Conservation (phyloP, 1,284 basidiomycete genomes). For the Amylostereum chailletii region DNA sequence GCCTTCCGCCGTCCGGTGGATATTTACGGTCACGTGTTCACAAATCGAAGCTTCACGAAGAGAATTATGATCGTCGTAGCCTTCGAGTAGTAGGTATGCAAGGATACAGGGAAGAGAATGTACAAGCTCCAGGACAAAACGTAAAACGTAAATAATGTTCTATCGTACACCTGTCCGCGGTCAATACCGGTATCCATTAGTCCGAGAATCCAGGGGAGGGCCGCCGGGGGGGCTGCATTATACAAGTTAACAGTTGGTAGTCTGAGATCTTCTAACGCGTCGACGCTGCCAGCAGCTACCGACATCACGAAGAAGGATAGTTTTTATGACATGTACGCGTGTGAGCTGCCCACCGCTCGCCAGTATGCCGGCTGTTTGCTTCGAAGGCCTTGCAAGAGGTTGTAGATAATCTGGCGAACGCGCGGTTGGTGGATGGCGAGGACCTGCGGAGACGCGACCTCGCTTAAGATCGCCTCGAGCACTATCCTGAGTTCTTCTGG, state of each 20-base stretch:
- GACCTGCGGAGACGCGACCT: slow-evolving; percentile 67
- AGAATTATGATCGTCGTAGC: too few relatives aligned
- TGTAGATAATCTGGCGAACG: slow-evolving; percentile 74
- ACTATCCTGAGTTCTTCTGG: slow-evolving; percentile 75
- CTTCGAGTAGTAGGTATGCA: too few relatives aligned
- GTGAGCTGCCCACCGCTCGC: slow-evolving; percentile 15
- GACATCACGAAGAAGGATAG: neutral
- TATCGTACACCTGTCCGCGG: neutral
- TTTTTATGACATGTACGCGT: neutral
- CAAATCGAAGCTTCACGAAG: too few relatives aligned
- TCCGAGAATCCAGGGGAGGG: neutral
- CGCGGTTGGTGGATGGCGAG: slow-evolving; percentile 74
- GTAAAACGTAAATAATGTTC: neutral
- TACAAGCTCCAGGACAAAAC: neutral
- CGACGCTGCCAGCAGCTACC: neutral
- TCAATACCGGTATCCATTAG: neutral
- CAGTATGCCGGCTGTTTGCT: slow-evolving; percentile 71
- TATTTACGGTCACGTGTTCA: too few relatives aligned
- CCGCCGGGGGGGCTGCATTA: neutral
- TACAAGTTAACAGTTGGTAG: too few relatives aligned
- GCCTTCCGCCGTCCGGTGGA: too few relatives aligned
- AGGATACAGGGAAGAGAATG: too few relatives aligned
- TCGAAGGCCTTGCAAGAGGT: slow-evolving; percentile 78
- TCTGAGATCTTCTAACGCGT: neutral
- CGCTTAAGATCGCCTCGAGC: slow-evolving; percentile 82